Evolutionary conservation across 2,329 filamentous ascomycete genomes (phyloP), one percentile per base, ranked within the genome.

Genomic region (Penicillium sp.): DNA sequence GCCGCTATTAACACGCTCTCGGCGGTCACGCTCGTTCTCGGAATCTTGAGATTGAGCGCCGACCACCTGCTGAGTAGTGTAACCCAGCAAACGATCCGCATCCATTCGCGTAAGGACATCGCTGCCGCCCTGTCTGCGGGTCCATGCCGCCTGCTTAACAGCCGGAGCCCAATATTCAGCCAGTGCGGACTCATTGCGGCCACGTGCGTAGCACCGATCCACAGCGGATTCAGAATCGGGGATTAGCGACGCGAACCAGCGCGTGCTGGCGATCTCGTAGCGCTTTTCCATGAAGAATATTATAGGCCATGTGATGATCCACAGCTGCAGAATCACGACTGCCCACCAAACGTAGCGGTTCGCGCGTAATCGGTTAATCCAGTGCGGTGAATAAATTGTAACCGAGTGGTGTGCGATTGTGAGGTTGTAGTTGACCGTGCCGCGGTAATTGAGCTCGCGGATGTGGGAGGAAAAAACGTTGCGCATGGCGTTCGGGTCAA

Each of bases 251-350:
- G 70, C 66, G 47, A 68, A 62, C 69, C 73, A 74, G 11, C 61
- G 58, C 2, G 68, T 66, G 4, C 61, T 56, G 11, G 68, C 66
- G 2, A 74, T 56, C 16, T 72, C 69, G 44, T 75, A 75, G 1
- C 69, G 68, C 32, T 65, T 69, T 48, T 76, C 73, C 31, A 75
- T 54, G 1, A 75, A 48, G 59, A 68, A 68, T 39, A 76, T 71
- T 1, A 74, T 55, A 0, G 73, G 73, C 73, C 73, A 76, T 6
- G 71, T 64, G 45, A 76, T 58, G 45, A 75, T 66, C 73, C 73
- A 76, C 7, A 76, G 64, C 49, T 75, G 73, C 7, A 73, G 60
- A 34, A 76, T 60, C 9, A 75, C 66, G 29, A 68, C 68, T 3
- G 39, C 8, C 67, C 67, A 75, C 63, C 68, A 76, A 7, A 73